Evolutionary conservation across 257 asterid genomes (phyloP).

Genomic region (Solanum piurae): DNA sequence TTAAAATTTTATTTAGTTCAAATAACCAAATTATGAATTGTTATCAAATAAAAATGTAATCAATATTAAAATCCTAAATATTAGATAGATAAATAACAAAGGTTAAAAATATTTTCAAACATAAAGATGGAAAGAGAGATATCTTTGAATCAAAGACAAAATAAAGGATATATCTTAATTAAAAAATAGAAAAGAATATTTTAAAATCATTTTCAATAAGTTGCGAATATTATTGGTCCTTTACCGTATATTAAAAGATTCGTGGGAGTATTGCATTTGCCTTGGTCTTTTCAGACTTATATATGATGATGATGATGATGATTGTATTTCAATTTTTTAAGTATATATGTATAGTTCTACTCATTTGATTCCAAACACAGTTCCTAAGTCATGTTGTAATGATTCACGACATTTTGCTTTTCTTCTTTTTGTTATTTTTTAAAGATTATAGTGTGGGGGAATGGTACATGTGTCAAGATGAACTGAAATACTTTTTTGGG

Average conservation of each 20-base stretch:
- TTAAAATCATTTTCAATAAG: too few species aligned
- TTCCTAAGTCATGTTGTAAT: neutral
- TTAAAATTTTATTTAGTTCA: neutral
- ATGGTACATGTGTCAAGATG: neutral
- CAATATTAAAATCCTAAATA: neutral
- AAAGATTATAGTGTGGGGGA: neutral
- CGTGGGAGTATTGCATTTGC: neutral
- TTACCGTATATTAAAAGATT: neutral
- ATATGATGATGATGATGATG: neutral
- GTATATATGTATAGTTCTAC: neutral
- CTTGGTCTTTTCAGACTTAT: neutral
- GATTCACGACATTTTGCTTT: neutral
- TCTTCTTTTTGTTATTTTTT: neutral
- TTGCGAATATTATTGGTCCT: neutral
- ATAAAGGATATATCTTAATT: too few species aligned
- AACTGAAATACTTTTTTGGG: neutral
- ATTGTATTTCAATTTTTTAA: neutral
- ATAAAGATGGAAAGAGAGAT: neutral
- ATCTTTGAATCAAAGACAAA: too few species aligned
- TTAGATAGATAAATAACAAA: neutral
- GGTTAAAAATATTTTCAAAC: too few species aligned
- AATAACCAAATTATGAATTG: neutral
- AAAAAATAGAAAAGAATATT: too few species aligned
- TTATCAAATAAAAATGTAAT: neutral
- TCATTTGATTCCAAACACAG: neutral